These are phyloP conservation scores for Neostapfia colusana DNA, from an alignment of 176 grass and related monocot species.

Conservation along the genomic window DNA sequence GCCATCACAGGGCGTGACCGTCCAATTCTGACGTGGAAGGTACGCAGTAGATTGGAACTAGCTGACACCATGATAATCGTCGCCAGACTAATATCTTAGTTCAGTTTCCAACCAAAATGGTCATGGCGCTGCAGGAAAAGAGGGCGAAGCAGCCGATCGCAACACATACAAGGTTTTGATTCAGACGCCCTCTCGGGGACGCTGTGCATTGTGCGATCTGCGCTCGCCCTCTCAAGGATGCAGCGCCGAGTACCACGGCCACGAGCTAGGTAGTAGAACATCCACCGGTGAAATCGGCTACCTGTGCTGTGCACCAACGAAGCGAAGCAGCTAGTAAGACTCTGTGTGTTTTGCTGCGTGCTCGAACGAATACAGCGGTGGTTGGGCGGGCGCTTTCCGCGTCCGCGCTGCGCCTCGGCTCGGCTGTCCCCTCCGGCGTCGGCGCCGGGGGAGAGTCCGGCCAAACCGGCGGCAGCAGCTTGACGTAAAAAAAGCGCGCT, in stretches of 20 bases:
- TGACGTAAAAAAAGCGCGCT: neutral
- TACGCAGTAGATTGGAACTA: too few relatives aligned
- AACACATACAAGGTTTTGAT: too few relatives aligned
- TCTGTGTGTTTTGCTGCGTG: neutral
- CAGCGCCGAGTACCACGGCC: too few relatives aligned
- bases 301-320: neutral
- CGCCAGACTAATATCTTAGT: too few relatives aligned
- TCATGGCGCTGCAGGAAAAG: too few relatives aligned
- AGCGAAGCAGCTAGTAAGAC: neutral
- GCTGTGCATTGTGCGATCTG: too few relatives aligned
- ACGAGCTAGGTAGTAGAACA: neutral
- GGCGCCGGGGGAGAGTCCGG: neutral
- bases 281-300: constrained; percentile 29
- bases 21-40: neutral
- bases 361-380: neutral
- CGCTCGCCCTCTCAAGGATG: too few relatives aligned
- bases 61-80: too few relatives aligned
- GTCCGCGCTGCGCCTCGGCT: neutral
- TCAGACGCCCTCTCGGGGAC: too few relatives aligned
- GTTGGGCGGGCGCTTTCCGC: constrained; percentile 37
- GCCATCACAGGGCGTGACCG: neutral
- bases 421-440: neutral
- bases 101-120: too few relatives aligned
- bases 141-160: too few relatives aligned
- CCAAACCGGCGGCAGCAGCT: constrained; percentile 1